These are phyloP conservation scores for Cladophialophora carrionii DNA, from an alignment of 2,329 filamentous ascomycete genomes.

Conservation along the genomic window DNA sequence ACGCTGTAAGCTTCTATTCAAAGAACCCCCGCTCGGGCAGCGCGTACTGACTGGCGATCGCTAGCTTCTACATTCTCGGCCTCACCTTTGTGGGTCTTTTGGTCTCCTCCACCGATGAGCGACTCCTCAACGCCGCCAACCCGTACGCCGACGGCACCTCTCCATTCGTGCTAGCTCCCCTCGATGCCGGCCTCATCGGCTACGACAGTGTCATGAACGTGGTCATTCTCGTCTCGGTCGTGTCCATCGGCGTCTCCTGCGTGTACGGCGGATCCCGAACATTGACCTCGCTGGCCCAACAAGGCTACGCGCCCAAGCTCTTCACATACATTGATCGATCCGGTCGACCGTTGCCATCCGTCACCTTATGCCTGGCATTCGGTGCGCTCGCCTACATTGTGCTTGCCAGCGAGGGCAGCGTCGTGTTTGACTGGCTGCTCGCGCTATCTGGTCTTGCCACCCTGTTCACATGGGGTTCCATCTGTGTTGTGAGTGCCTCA, in stretches of 20 bases:
- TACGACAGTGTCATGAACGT: constrained; percentile 70
- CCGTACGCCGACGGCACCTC: constrained; percentile 53
- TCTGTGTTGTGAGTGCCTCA: constrained; percentile 51
- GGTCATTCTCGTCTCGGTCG: constrained; percentile 64
- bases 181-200: constrained; percentile 62
- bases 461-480: constrained; percentile 68
- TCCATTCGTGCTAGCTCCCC: constrained; percentile 68
- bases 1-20: constrained; percentile 39
- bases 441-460: constrained; percentile 65
- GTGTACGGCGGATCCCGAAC: constrained; percentile 62
- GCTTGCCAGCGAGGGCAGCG: constrained; percentile 46
- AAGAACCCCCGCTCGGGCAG: not conserved
- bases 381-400: constrained; percentile 48
- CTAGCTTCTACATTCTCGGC: constrained; percentile 52
- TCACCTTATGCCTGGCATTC: constrained; percentile 45
- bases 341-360: constrained; percentile 50
- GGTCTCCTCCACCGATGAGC: constrained; percentile 46
- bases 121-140: constrained; percentile 47
- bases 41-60: not conserved
- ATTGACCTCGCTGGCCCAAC: constrained; percentile 56
- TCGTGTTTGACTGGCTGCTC: constrained; percentile 66
- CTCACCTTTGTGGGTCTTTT: constrained; percentile 53
- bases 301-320: constrained; percentile 51
- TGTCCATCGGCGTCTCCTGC: constrained; percentile 62
- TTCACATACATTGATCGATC: constrained; percentile 51